Evolutionary conservation across 495 filamentous ascomycete species (phyloP), one percentile per base, ranked within the genome.

Genomic region (Aspergillus diversus): DNA sequence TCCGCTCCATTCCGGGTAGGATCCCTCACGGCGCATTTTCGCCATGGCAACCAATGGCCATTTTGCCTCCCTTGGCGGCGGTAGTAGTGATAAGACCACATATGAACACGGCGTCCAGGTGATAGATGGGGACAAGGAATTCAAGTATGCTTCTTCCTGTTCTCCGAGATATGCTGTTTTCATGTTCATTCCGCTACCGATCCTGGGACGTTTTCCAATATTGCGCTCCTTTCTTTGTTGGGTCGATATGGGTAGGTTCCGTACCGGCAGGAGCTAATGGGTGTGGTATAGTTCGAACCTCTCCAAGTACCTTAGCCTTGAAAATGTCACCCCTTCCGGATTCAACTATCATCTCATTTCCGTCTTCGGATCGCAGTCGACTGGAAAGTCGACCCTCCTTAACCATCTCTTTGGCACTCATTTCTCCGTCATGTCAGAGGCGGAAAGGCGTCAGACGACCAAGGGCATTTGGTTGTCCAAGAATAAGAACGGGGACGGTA

Each of bases 381-480:
- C 95, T 7, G 95, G 95, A 58, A 99, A 99, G 81, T 97, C 94
- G 13, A 99, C 95, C 32, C 83, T 99, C 17, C 88, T 99, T 61
- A 99, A 99, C 79, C 84, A 94, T 76, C 86, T 99, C 35, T 99
- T 99, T 73, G 92, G 92, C 56, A 99, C 95, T 51, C 83, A 93
- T 60, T 99, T 99, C 81, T 92, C 90, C 50, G 93, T 98, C 59
- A 99, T 99, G 95, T 90, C 91, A 62, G 95, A 98, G 78, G 63
- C 78, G 61, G 92, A 96, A 68, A 87, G 95, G 57, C 86, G 91
- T 65, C 95, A 99, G 81, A 99, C 95, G 0, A 99, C 95, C 43
- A 99, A 98, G 81, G 95, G 95, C 67, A 99, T 98, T 73, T 99
- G 95, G 95, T 87, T 99, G 87, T 96, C 93, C 59, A 96, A 96